phyloP scores from a whole-genome alignment of 2,329 filamentous ascomycete species.

The Cladophialophora carrionii region DNA sequence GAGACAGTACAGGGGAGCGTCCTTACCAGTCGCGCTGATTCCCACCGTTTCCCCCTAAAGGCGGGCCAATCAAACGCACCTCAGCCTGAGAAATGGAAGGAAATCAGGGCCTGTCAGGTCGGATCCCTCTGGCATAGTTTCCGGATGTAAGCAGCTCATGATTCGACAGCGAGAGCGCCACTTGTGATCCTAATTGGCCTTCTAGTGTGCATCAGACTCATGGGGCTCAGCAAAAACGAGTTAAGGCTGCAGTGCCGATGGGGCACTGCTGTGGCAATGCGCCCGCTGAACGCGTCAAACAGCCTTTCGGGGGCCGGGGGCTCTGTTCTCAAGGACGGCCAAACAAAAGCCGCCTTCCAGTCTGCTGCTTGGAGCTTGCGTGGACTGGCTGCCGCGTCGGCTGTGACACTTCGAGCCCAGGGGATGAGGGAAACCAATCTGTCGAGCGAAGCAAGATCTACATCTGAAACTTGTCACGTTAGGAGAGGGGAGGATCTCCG shows the following conservation, averaged over 20 bases:
- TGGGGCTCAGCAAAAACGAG: constrained; percentile 14
- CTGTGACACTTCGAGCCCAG: constrained; percentile 40
- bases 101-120: constrained; percentile 21
- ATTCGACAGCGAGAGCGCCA: constrained; percentile 14
- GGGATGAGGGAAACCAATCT: constrained; percentile 59
- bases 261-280: constrained; percentile 19
- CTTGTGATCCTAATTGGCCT: constrained; percentile 12
- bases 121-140: constrained; percentile 2
- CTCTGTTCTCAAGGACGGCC: constrained; percentile 1
- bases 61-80: constrained; percentile 12
- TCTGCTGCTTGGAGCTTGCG: constrained; percentile 3
- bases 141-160: constrained; percentile 11
- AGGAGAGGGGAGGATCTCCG: constrained; percentile 7
- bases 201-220: constrained; percentile 6
- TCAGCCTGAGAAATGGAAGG: constrained; percentile 7
- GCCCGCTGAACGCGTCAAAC: constrained; percentile 15
- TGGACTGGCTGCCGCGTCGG: background rate
- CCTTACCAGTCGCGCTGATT: background rate
- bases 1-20: background rate
- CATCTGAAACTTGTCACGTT: constrained; percentile 6
- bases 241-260: constrained; percentile 7
- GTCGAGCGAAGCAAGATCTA: constrained; percentile 40
- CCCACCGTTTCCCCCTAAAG: constrained; percentile 7
- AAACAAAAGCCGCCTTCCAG: constrained; percentile 1
- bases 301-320: constrained; percentile 15